Percentiles rank a stretch among this genome's conserved stretches.
phyloP scores from a whole-genome alignment of 1,284 basidiomycete species.

The Mycena citricolor region DNA sequence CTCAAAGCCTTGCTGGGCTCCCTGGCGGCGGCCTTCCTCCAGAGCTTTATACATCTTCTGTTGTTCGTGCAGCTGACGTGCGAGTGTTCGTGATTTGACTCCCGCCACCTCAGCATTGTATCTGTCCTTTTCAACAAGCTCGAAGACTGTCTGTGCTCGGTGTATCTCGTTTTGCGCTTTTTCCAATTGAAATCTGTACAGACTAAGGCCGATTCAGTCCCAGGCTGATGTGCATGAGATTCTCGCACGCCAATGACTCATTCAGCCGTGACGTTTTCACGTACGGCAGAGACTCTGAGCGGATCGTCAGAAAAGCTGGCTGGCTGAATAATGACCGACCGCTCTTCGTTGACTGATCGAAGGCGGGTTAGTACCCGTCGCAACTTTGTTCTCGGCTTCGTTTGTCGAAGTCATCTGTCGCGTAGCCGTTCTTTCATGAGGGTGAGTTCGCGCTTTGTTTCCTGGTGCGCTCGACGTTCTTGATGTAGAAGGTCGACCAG shows the following conservation, averaged over 20 bases:
- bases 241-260: too few relatives aligned
- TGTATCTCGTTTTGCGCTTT: slow-evolving; percentile 53
- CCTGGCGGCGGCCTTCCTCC: slow-evolving; percentile 59
- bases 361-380: neutral
- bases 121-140: slow-evolving; percentile 51
- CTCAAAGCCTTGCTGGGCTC: slow-evolving; percentile 57
- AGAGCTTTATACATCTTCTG: slow-evolving; percentile 51
- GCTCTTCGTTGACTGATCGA: too few relatives aligned
- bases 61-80: slow-evolving; percentile 57
- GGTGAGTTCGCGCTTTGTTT: too few relatives aligned
- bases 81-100: slow-evolving; percentile 47
- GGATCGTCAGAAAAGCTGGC: too few relatives aligned
- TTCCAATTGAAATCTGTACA: slow-evolving; percentile 51
- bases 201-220: too few relatives aligned
- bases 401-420: slow-evolving; percentile 35
- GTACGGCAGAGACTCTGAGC: too few relatives aligned
- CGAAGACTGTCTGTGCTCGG: slow-evolving; percentile 57
- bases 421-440: slow-evolving; percentile 25
- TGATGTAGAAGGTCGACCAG: slow-evolving; percentile 7
- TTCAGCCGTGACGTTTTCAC: too few relatives aligned
- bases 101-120: slow-evolving; percentile 60
- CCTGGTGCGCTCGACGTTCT: too few relatives aligned
- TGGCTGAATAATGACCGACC: too few relatives aligned
- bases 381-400: slow-evolving; percentile 40
- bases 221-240: too few relatives aligned